A percentile compares a stretch with the other conserved stretches of the same genome.
phyloP scores from a whole-genome alignment of 805 yeast genomes.

The Saccharomycopsis microspora region DNA sequence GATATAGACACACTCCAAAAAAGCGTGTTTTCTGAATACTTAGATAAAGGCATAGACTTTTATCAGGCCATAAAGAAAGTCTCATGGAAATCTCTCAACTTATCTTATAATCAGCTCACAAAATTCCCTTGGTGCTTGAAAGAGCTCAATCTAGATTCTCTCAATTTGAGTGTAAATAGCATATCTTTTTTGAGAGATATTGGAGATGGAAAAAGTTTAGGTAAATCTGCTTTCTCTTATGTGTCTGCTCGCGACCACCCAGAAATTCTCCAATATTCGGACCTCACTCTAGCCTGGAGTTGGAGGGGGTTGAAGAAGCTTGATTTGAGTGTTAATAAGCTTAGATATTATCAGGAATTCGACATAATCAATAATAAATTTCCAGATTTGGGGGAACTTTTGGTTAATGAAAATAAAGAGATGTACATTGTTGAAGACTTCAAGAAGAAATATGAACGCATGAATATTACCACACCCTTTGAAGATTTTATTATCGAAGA shows the following conservation, averaged over 20 bases:
- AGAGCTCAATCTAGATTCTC: constrained; percentile 12
- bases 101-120: constrained; percentile 33
- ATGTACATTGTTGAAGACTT: constrained; percentile 14
- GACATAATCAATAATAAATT: constrained; percentile 30
- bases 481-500: constrained; percentile 18
- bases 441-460: not conserved
- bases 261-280: not conserved
- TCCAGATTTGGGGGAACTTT: constrained; percentile 33
- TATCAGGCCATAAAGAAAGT: too few relatives aligned
- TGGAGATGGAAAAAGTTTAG: too few relatives aligned
- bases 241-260: not conserved
- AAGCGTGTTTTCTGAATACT: too few relatives aligned
- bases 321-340: constrained; percentile 41
- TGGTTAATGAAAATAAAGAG: constrained; percentile 26
- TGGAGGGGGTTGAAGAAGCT: constrained; percentile 22
- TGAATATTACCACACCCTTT: constrained; percentile 12
- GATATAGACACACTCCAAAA: too few relatives aligned
- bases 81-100: constrained; percentile 20
- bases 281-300: constrained; percentile 1
- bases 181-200: constrained; percentile 16
- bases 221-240: too few relatives aligned
- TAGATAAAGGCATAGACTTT: too few relatives aligned
- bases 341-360: constrained; percentile 36
- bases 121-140: constrained; percentile 21
- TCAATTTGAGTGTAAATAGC: constrained; percentile 29